These are phyloP conservation scores for Nevesoporus exiguus DNA, from an alignment of 768 basidiomycete species.

Conservation along the genomic window DNA sequence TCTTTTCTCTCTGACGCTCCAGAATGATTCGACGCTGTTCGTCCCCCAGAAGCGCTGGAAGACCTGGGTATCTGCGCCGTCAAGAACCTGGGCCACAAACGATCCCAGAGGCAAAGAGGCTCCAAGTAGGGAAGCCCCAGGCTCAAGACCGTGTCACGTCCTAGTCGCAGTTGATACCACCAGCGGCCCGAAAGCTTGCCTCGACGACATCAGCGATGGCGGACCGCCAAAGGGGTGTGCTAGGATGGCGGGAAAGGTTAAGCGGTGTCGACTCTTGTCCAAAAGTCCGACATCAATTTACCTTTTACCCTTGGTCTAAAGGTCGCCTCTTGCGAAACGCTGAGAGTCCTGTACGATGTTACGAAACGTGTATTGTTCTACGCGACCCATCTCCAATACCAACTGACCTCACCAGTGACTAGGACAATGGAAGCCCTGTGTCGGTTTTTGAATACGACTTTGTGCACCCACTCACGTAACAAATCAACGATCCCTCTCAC, in stretches of 20 bases:
- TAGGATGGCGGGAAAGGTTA: too few species aligned
- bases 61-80: too few species aligned
- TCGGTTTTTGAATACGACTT: conserved; percentile 94
- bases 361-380: conserved; percentile 67
- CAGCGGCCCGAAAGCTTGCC: conserved; percentile 74
- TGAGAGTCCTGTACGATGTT: conserved; percentile 86
- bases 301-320: conserved; percentile 83
- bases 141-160: too few species aligned
- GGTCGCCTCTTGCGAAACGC: conserved; percentile 60
- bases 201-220: too few species aligned
- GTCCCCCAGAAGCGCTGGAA: too few species aligned
- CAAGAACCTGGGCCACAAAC: too few species aligned
- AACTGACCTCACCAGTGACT: conserved; percentile 17
- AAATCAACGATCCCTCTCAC: conserved; percentile 70
- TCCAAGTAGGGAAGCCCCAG: too few species aligned
- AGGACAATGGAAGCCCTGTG: conserved; percentile 86
- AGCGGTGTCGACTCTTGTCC: conserved; percentile 83
- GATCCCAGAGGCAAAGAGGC: too few species aligned
- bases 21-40: too few species aligned
- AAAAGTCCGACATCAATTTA: conserved; percentile 86
- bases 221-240: too few species aligned
- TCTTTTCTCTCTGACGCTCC: too few species aligned
- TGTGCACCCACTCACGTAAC: conserved; percentile 51
- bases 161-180: too few species aligned
- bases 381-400: conserved; percentile 1